phyloP scores from a whole-genome alignment of 2,329 filamentous ascomycete species.

The Pezicula neosporulosa region DNA sequence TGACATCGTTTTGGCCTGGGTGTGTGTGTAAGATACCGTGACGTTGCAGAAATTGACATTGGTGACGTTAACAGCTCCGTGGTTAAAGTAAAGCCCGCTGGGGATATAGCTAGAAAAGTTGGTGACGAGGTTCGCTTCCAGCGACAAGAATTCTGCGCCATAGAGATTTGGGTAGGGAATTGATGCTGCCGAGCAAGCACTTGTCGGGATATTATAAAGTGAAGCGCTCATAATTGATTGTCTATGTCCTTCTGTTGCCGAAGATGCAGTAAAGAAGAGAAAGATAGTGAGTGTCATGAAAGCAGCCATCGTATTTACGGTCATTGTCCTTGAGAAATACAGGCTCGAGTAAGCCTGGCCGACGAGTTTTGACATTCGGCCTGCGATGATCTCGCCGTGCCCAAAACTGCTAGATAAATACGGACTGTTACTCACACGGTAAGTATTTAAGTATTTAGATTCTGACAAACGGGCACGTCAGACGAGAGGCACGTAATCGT shows the following conservation, averaged over 20 bases:
- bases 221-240: neutral
- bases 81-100: neutral
- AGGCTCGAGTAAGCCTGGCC: too few relatives aligned
- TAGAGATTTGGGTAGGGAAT: neutral
- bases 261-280: neutral
- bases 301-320: too few relatives aligned
- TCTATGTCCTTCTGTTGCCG: neutral
- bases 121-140: neutral
- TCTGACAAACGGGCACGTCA: too few relatives aligned
- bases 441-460: too few relatives aligned
- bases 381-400: too few relatives aligned
- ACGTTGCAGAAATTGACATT: conserved; percentile 23
- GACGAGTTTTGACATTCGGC: too few relatives aligned
- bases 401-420: too few relatives aligned
- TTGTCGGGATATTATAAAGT: neutral
- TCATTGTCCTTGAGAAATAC: too few relatives aligned
- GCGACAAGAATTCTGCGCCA: conserved; percentile 1
- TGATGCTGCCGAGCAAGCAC: neutral
- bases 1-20: conserved; percentile 11
- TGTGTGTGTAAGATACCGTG: conserved; percentile 25
- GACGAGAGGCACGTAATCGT: too few relatives aligned
- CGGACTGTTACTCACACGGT: too few relatives aligned
- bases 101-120: neutral
- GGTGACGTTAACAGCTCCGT: neutral
- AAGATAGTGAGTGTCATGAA: too few relatives aligned